Percentiles rank a stretch among this genome's conserved stretches.
Conservation (phyloP, 2,329 filamentous ascomycete species). For the Metarhizium anisopliae region DNA sequence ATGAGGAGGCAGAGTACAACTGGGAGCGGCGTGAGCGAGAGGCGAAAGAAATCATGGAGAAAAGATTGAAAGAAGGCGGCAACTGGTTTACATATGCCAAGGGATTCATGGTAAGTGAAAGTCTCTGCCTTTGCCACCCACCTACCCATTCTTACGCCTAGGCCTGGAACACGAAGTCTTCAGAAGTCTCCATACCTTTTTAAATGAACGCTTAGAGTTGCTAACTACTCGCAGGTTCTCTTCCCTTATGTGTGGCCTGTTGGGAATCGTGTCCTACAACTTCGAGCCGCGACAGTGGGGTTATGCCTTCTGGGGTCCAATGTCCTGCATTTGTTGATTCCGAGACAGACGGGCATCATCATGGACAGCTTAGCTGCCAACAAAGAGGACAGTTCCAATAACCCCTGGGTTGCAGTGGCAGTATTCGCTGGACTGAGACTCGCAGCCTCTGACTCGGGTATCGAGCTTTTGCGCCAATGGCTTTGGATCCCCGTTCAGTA, state of each 20-base stretch:
- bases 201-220: neutral
- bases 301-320: slow-evolving; percentile 63
- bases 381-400: slow-evolving; percentile 31
- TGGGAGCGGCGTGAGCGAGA: slow-evolving; percentile 45
- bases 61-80: slow-evolving; percentile 63
- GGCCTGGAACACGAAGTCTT: too few species aligned
- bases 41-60: slow-evolving; percentile 50
- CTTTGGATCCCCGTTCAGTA: slow-evolving; percentile 51
- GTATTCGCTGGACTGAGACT: slow-evolving; percentile 43
- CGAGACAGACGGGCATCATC: slow-evolving; percentile 73
- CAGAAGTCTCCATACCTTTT: too few species aligned
- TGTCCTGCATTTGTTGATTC: slow-evolving; percentile 65
- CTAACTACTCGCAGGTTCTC: slow-evolving; percentile 47
- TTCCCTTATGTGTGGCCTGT: slow-evolving; percentile 73
- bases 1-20: slow-evolving; percentile 38
- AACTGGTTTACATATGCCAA: slow-evolving; percentile 72
- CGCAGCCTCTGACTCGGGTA: slow-evolving; percentile 44
- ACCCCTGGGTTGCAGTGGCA: slow-evolving; percentile 43
- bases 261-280: slow-evolving; percentile 55
- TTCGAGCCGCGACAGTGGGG: slow-evolving; percentile 57
- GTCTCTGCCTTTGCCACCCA: neutral
- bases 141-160: neutral
- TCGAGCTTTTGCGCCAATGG: slow-evolving; percentile 44
- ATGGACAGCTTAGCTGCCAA: slow-evolving; percentile 50
- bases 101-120: slow-evolving; percentile 48